Base-by-base conservation (phyloP, 352 stramenopile species). In the Globisporangium paroecandrum region DNA sequence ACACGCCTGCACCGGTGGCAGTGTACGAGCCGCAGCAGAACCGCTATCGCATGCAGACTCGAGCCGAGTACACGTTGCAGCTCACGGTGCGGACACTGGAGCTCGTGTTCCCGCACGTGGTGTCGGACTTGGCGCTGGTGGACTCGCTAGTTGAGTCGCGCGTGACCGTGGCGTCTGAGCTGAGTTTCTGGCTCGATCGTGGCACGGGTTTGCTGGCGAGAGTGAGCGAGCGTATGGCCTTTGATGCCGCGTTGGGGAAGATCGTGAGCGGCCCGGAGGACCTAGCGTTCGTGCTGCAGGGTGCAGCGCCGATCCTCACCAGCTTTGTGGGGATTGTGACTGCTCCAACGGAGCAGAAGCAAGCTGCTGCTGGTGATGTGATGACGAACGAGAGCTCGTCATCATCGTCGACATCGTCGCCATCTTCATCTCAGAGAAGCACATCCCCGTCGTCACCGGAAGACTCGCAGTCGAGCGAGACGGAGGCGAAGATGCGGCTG, bases 211-310 rank as follows among this genome's bases (percentile, higher is more conserved):
- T 79, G 55, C 25, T 69, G 12, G 25, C 41, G 15, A 57, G 57
- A 53, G 63, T 81, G 46, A 57, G 67, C 20, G 66, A 66, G 32
- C 62, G 72, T 43, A 73, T 81, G 58, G 65, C 82, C 59, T 85
- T 78, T 32, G 49, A 78, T n/a, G 47, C 27, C 34, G 72, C 66
- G 6, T 73, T 85, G 27, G 65, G 53, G 6, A 46, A 22, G 6
- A 36, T 83, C 18, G 63, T 81, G 12, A 58, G 49, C 34, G 69
- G 81, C 43, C 65, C 69, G 1, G 47, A 25, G 18, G 66, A 71
- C 12, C 61, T 85, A 36, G 67, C 64, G 24, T 66, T 72, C 60
- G 62, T 74, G 34, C 62, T 78, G 22, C 29, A 41, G 0, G 49
- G 43, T 10, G 72, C 72, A 6, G 34, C 20, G 10, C 32, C 57